These are phyloP conservation scores for Thermothelomyces thermophilus DNA, from an alignment of 2,329 filamentous ascomycete species.

Conservation along the genomic window DNA sequence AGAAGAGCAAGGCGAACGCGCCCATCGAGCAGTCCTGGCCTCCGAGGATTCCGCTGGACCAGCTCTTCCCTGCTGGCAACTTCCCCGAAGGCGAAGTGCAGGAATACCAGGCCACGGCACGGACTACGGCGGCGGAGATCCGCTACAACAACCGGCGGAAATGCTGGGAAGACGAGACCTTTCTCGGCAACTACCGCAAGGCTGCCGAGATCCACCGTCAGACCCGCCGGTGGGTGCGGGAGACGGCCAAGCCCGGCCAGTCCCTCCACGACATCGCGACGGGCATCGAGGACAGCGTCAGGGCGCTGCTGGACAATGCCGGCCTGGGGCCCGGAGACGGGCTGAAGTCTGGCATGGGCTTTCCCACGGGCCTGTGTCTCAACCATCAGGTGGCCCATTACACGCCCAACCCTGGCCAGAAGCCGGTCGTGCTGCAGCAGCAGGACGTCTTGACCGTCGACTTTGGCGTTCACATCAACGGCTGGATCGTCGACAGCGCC, in stretches of 20 bases:
- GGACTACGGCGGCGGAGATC: slow-evolving; percentile 8
- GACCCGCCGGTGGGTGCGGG: slow-evolving; percentile 73
- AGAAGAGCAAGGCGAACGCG: slow-evolving; percentile 8
- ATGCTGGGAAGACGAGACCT: slow-evolving; percentile 40
- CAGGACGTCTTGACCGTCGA: slow-evolving; percentile 79
- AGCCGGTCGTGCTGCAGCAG: slow-evolving; percentile 57
- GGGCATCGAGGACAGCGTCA: slow-evolving; percentile 72
- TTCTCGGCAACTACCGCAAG: slow-evolving; percentile 69
- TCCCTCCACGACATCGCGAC: slow-evolving; percentile 71
- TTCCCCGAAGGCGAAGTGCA: slow-evolving; percentile 10
- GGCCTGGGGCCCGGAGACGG: slow-evolving; percentile 71
- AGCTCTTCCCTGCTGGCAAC: slow-evolving; percentile 9
- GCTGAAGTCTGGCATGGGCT: slow-evolving; percentile 70
- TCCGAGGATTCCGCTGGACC: slow-evolving; percentile 6
- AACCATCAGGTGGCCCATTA: slow-evolving; percentile 81
- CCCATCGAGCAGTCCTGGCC: slow-evolving; percentile 8
- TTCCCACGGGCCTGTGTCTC: slow-evolving; percentile 73
- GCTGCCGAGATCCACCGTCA: slow-evolving; percentile 75
- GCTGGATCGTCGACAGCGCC: slow-evolving; percentile 72
- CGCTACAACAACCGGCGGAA: slow-evolving; percentile 4
- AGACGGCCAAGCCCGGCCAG: slow-evolving; percentile 72
- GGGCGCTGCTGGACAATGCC: slow-evolving; percentile 65
- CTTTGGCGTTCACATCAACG: slow-evolving; percentile 75
- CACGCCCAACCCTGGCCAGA: slow-evolving; percentile 77
- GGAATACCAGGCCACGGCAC: slow-evolving; percentile 7